Evolutionary conservation across 805 yeast species (phyloP).

Genomic region (Saccharomycopsis malanga): DNA sequence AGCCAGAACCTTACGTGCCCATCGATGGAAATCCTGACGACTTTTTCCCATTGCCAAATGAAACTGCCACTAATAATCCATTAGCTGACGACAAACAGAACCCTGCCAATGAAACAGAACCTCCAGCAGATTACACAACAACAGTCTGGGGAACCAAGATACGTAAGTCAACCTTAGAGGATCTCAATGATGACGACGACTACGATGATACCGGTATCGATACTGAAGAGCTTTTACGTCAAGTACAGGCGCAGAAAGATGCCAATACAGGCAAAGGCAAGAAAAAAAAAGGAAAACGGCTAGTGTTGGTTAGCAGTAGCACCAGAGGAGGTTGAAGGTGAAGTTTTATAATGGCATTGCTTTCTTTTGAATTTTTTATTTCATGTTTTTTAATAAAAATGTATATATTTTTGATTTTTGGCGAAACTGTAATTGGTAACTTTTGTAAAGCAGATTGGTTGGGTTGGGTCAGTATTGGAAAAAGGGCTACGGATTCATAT

Average conservation of each 20-base stretch:
- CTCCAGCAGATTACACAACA: constrained; percentile 8
- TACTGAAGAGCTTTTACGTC: constrained; percentile 10
- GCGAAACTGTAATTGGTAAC: too few relatives aligned
- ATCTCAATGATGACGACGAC: constrained; percentile 3
- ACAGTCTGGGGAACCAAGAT: constrained; percentile 22
- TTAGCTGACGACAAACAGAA: neutral
- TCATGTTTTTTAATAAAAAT: too few relatives aligned
- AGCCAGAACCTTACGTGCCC: neutral
- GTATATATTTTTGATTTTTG: too few relatives aligned
- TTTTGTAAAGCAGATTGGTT: too few relatives aligned
- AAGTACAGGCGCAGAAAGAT: constrained; percentile 5
- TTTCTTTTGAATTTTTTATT: too few relatives aligned
- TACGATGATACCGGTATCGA: constrained; percentile 13
- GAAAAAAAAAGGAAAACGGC: constrained; percentile 16
- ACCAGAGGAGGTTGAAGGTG: constrained; percentile 2
- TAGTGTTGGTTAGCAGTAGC: constrained; percentile 13
- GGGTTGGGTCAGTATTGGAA: too few relatives aligned
- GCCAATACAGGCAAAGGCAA: constrained; percentile 1
- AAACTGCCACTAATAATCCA: neutral
- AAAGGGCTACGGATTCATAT: too few relatives aligned
- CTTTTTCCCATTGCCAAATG: neutral
- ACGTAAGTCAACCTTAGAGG: constrained; percentile 1
- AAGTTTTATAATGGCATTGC: too few relatives aligned
- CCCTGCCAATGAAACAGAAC: neutral
- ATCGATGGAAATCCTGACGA: neutral